Evolutionary conservation across 2,329 filamentous ascomycete species (phyloP).

Genomic region (Nemania sp.): DNA sequence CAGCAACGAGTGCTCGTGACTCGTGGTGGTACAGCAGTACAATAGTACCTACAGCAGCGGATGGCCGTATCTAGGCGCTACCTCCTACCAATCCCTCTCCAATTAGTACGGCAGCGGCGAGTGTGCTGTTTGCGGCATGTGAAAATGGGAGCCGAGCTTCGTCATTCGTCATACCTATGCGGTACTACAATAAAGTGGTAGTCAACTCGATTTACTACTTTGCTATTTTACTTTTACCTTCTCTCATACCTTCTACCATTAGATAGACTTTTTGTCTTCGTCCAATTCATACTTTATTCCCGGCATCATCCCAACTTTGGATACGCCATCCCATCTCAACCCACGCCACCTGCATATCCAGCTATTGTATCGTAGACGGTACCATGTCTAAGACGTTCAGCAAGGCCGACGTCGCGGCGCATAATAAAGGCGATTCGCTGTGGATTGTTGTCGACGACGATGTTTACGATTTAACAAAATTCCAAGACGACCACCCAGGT

Average conservation of each 20-base stretch:
- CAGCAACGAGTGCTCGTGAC: slow-evolving; percentile 26
- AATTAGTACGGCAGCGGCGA: too few relatives aligned
- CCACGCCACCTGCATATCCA: not conserved
- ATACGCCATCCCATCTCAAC: slow-evolving; percentile 1
- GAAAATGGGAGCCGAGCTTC: slow-evolving; percentile 39
- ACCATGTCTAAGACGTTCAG: slow-evolving; percentile 90
- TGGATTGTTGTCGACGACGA: slow-evolving; percentile 95
- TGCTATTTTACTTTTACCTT: slow-evolving; percentile 5
- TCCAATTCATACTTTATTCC: slow-evolving; percentile 3
- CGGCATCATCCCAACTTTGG: not conserved
- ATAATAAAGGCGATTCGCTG: slow-evolving; percentile 87
- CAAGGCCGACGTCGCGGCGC: slow-evolving; percentile 85
- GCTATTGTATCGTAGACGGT: too few relatives aligned
- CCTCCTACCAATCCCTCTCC: too few relatives aligned
- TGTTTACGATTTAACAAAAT: slow-evolving; percentile 93
- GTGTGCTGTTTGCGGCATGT: slow-evolving; percentile 37
- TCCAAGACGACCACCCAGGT: slow-evolving; percentile 88
- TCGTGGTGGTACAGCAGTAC: slow-evolving; percentile 17
- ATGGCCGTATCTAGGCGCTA: not conserved
- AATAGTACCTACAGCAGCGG: too few relatives aligned
- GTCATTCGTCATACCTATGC: slow-evolving; percentile 11
- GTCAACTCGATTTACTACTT: not conserved
- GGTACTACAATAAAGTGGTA: slow-evolving; percentile 13
- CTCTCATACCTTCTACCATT: not conserved
- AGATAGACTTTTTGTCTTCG: slow-evolving; percentile 12